A percentile compares a stretch with the other conserved stretches of the same genome.
These are phyloP conservation scores for Fusarium pseudograminearum DNA, from an alignment of 2,329 filamentous ascomycete species.

Conservation along the genomic window DNA sequence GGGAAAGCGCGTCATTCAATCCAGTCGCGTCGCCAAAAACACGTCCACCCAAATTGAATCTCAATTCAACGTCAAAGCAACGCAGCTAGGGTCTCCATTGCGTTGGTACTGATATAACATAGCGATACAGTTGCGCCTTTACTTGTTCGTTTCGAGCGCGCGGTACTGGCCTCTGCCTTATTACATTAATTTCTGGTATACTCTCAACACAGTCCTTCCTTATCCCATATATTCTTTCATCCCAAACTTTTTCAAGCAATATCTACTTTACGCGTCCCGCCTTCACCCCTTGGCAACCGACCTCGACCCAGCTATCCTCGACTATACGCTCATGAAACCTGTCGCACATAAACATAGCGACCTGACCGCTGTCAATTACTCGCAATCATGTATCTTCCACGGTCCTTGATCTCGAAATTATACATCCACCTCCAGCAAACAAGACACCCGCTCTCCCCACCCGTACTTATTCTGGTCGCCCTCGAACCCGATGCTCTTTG, in stretches of 20 bases:
- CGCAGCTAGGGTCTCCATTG: slow-evolving; percentile 12
- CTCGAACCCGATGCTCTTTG: slow-evolving; percentile 96
- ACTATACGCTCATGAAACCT: slow-evolving; percentile 45
- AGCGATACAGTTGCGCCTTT: slow-evolving; percentile 11
- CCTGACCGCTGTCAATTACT: slow-evolving; percentile 22
- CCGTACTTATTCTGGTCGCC: slow-evolving; percentile 90
- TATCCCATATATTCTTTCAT: neutral
- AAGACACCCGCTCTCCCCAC: slow-evolving; percentile 89
- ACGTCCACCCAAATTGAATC: slow-evolving; percentile 45
- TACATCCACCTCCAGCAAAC: slow-evolving; percentile 90
- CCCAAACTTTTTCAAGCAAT: neutral
- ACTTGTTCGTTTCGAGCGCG: slow-evolving; percentile 2
- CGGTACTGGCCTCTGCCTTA: neutral
- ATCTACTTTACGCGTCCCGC: slow-evolving; percentile 41
- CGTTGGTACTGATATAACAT: slow-evolving; percentile 12
- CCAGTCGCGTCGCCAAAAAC: slow-evolving; percentile 49
- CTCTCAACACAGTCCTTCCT: neutral
- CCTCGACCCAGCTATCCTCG: slow-evolving; percentile 15
- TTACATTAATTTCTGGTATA: slow-evolving; percentile 1
- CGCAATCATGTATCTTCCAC: slow-evolving; percentile 88
- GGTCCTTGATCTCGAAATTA: slow-evolving; percentile 87
- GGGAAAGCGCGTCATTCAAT: slow-evolving; percentile 43
- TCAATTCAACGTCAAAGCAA: slow-evolving; percentile 29
- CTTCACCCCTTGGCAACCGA: slow-evolving; percentile 22
- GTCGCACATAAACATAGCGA: slow-evolving; percentile 30